phyloP scores from a whole-genome alignment of 1,284 basidiomycete genomes.

The Cryptococcus jaspeensis region DNA sequence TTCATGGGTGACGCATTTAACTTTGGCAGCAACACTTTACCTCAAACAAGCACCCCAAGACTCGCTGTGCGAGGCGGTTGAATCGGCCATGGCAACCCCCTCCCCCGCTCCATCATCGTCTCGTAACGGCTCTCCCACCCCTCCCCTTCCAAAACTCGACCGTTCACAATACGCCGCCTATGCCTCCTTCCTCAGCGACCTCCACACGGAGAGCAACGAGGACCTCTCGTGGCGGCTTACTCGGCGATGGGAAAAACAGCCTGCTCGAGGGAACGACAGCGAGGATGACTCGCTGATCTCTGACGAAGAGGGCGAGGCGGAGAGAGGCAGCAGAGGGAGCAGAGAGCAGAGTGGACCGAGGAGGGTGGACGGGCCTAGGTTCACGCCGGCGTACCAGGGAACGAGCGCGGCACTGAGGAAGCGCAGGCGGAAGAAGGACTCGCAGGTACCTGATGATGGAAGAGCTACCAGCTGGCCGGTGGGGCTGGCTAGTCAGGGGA shows the following conservation, averaged over 20 bases:
- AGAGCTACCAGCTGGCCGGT: slow-evolving; percentile 8
- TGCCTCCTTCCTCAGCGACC: slow-evolving; percentile 3
- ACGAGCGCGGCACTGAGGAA: neutral
- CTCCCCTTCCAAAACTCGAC: neutral
- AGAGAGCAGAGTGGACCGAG: neutral
- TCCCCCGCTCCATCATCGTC: neutral
- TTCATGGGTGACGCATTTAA: no score
- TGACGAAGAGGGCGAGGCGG: slow-evolving; percentile 1
- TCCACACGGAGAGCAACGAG: neutral
- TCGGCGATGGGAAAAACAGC: neutral
- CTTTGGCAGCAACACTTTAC: no score
- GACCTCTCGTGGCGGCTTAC: slow-evolving; percentile 2
- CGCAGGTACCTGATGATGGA: neutral
- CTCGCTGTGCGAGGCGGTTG: no score
- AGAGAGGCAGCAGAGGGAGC: neutral
- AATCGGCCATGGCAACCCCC: neutral
- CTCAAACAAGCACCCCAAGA: no score
- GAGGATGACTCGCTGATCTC: neutral
- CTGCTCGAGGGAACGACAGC: neutral
- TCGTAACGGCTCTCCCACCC: no score
- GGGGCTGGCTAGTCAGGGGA: neutral
- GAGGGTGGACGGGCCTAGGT: slow-evolving; percentile 9
- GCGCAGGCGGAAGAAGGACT: neutral
- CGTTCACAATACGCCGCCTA: slow-evolving; percentile 8
- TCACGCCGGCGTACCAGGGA: slow-evolving; percentile 11